phyloP scores from a whole-genome alignment of 768 basidiomycete genomes.

The Leccinum arenicola region DNA sequence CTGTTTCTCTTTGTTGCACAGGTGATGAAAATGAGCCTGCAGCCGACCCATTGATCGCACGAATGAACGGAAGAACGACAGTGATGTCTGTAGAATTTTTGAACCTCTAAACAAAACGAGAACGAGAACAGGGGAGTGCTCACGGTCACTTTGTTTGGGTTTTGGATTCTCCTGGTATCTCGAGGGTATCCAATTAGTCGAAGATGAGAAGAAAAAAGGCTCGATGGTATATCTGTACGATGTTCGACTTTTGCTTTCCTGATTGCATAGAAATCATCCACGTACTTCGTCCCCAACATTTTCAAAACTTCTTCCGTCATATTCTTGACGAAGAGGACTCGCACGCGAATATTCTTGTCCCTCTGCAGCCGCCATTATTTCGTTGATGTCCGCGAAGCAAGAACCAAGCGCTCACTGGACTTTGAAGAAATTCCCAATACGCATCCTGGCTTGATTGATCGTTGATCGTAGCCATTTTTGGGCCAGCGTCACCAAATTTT shows the following conservation, averaged over 20 bases:
- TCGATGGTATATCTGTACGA: constrained; percentile 47
- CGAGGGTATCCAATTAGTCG: constrained; percentile 65
- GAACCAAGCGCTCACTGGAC: constrained; percentile 31
- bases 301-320: constrained; percentile 49
- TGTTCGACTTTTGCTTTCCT: background rate
- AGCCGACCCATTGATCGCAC: constrained; percentile 26
- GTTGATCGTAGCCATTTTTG: background rate
- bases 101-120: background rate
- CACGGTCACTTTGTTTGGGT: constrained; percentile 49
- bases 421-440: constrained; percentile 36
- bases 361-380: constrained; percentile 17
- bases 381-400: background rate
- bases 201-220: constrained; percentile 65
- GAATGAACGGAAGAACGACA: constrained; percentile 51
- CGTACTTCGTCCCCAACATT: constrained; percentile 56
- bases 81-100: constrained; percentile 46
- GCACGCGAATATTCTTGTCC: constrained; percentile 38
- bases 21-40: background rate
- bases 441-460: constrained; percentile 14
- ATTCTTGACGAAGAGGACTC: constrained; percentile 50
- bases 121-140: constrained; percentile 32
- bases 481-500: constrained; percentile 1
- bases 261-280: background rate
- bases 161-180: constrained; percentile 53
- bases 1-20: background rate